phyloP scores from a whole-genome alignment of 768 basidiomycete species.

The Clitopilus hobsonii region DNA sequence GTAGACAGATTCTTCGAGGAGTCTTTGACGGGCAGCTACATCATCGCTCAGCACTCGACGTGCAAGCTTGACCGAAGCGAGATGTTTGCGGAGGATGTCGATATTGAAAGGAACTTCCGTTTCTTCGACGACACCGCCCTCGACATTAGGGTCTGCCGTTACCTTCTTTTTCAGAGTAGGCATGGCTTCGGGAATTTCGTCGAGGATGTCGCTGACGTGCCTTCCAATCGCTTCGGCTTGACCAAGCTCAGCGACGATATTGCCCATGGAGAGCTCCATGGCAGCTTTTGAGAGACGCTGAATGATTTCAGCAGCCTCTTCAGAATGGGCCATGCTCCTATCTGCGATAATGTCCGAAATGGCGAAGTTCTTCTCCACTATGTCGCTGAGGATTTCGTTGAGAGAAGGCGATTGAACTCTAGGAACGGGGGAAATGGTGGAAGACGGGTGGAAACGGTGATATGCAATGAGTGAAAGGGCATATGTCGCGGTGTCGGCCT shows the following conservation, averaged over 20 bases:
- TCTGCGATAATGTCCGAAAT: slow-evolving; percentile 51
- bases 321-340: slow-evolving; percentile 47
- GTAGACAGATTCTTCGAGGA: slow-evolving; percentile 83
- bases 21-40: slow-evolving; percentile 67
- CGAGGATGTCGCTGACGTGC: slow-evolving; percentile 34
- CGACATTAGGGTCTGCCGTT: slow-evolving; percentile 12
- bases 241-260: slow-evolving; percentile 52
- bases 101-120: slow-evolving; percentile 69
- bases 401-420: slow-evolving; percentile 16
- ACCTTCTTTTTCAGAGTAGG: slow-evolving; percentile 50
- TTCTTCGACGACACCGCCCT: slow-evolving; percentile 15
- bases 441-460: slow-evolving; percentile 34
- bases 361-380: slow-evolving; percentile 47
- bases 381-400: slow-evolving; percentile 33
- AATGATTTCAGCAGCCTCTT: slow-evolving; percentile 53
- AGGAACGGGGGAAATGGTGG: slow-evolving; percentile 12
- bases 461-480: slow-evolving; percentile 62
- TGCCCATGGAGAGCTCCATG: slow-evolving; percentile 44
- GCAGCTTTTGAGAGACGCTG: slow-evolving; percentile 56
- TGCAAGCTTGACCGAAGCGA: slow-evolving; percentile 58
- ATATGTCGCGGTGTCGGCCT: slow-evolving; percentile 58
- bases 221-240: slow-evolving; percentile 44
- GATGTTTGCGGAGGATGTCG: slow-evolving; percentile 61
- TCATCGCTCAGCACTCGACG: slow-evolving; percentile 64
- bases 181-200: slow-evolving; percentile 51